Evolutionary conservation across 164 flowering plant species (phyloP).

Genomic region (Stephania cephalantha): DNA sequence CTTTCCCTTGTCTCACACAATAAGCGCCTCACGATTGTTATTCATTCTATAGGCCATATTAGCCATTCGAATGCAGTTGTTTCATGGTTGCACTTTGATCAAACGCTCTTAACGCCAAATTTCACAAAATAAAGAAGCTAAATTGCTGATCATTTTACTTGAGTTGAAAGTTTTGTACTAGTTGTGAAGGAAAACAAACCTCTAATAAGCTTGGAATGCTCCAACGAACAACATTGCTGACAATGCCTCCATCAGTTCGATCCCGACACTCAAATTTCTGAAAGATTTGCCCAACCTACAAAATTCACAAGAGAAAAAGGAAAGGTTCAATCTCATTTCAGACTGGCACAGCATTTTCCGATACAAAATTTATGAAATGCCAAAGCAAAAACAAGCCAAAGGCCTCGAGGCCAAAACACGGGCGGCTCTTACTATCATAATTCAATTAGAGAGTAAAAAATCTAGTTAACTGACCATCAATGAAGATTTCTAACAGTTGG

Average conservation of each 20-base stretch:
- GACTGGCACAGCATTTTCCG: neutral
- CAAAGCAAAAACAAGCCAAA: too few relatives aligned
- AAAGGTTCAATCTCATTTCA: neutral
- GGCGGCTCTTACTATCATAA: too few relatives aligned
- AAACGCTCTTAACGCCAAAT: neutral
- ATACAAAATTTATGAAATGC: neutral
- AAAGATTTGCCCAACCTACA: constrained; percentile 83
- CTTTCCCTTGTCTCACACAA: too few relatives aligned
- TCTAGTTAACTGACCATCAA: neutral
- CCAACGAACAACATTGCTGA: constrained; percentile 87
- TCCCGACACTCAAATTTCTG: constrained; percentile 82
- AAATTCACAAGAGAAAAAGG: neutral
- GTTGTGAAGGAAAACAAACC: constrained; percentile 30
- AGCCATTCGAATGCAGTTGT: too few relatives aligned
- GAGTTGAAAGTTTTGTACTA: neutral
- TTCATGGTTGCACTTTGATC: too few relatives aligned
- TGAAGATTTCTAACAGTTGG: neutral
- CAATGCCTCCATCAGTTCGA: constrained; percentile 47
- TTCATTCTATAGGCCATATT: too few relatives aligned
- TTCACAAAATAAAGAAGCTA: neutral
- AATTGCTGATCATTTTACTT: neutral
- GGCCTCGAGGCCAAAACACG: too few relatives aligned
- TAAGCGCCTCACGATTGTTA: too few relatives aligned
- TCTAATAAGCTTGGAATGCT: constrained; percentile 71
- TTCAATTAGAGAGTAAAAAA: neutral